Evolutionary conservation across 192 early-diverging fungal species (phyloP), one percentile per base, ranked within the genome.

Genomic region (Gaertneriomyces semiglobifer): DNA sequence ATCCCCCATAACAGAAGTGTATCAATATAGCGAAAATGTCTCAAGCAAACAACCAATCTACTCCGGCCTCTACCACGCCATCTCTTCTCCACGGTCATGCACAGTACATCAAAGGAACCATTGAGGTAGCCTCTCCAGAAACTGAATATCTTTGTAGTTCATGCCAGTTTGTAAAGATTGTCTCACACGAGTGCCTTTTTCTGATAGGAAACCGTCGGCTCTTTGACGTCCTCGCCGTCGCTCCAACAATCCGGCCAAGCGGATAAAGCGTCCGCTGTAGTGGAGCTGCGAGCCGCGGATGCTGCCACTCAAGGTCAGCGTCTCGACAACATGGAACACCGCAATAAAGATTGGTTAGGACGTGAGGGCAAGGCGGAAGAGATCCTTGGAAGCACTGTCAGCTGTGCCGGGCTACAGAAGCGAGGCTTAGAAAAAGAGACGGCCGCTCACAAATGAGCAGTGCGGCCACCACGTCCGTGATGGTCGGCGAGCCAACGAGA

Each of bases 31-130:
- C 25, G 25, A 1, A 33, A 33, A 33, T 33, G 25, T 33, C 25
- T 33, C 25, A 33, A 33, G 25, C 25, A 33, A 33, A 33, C 25
- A 33, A 33, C 25, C 25, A 33, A 33, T 33, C 25, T 33, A 33
- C 25, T 33, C 25, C 25, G 25, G 25, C 25, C 25, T 33, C 25
- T 33, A 33, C 25, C 2, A 33, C 48, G 6, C 50, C 50, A 3
- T 52, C 50, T 52, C 50, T 52, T 52, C n/a, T 20, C 20, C 50
- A 52, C 20, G 50, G 50, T 18, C 50, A 52, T 52, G n/a, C 20
- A 18, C 50, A 52, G 50, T 52, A 52, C 50, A 20, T 20, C n/a
- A 52, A 52, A 20, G 50, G 50, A 18, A 20, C 20, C 50, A 20
- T 52, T 18, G 50, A 52, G 50, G 50, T 33, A 33, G 25, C 25